phyloP scores from a whole-genome alignment of 1,284 basidiomycete species.

The Volvariella volvacea region DNA sequence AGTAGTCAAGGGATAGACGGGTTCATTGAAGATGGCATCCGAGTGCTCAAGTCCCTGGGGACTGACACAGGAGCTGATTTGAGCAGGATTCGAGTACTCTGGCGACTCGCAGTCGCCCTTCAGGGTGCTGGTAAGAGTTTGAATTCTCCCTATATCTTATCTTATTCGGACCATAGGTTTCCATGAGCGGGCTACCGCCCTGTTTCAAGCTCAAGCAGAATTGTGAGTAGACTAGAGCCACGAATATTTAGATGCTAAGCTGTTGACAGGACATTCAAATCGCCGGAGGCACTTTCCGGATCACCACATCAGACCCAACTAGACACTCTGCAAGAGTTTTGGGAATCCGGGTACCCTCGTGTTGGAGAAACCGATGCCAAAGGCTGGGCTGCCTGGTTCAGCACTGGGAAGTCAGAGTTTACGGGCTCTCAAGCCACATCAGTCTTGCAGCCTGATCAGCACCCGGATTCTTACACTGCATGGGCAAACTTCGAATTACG shows the following conservation, averaged over 20 bases:
- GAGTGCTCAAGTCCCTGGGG: slow-evolving; percentile 33
- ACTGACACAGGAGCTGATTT: slow-evolving; percentile 39
- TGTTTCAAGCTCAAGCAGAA: slow-evolving; percentile 75
- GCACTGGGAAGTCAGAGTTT: slow-evolving; percentile 24
- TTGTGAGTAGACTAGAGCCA: slow-evolving; percentile 42
- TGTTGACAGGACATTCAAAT: slow-evolving; percentile 43
- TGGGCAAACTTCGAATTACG: slow-evolving; percentile 64
- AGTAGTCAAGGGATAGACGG: slow-evolving; percentile 39
- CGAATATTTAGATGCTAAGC: slow-evolving; percentile 4
- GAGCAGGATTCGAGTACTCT: slow-evolving; percentile 58
- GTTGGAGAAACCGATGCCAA: slow-evolving; percentile 52
- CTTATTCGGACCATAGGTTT: slow-evolving; percentile 32
- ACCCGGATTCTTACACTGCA: slow-evolving; percentile 57
- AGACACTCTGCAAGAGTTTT: slow-evolving; percentile 62
- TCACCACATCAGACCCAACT: slow-evolving; percentile 41
- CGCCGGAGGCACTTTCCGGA: slow-evolving; percentile 35
- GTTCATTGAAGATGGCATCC: slow-evolving; percentile 42
- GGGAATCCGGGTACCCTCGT: slow-evolving; percentile 67
- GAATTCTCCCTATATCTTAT: slow-evolving; percentile 4
- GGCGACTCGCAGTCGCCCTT: slow-evolving; percentile 63
- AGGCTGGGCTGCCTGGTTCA: slow-evolving; percentile 60
- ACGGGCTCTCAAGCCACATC: not conserved
- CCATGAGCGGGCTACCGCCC: slow-evolving; percentile 58
- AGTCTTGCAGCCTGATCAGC: slow-evolving; percentile 6
- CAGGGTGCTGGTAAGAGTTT: slow-evolving; percentile 60